Evolutionary conservation across 2,329 filamentous ascomycete genomes (phyloP), one percentile per base, ranked within the genome.

Genomic region (Monascus ruber): DNA sequence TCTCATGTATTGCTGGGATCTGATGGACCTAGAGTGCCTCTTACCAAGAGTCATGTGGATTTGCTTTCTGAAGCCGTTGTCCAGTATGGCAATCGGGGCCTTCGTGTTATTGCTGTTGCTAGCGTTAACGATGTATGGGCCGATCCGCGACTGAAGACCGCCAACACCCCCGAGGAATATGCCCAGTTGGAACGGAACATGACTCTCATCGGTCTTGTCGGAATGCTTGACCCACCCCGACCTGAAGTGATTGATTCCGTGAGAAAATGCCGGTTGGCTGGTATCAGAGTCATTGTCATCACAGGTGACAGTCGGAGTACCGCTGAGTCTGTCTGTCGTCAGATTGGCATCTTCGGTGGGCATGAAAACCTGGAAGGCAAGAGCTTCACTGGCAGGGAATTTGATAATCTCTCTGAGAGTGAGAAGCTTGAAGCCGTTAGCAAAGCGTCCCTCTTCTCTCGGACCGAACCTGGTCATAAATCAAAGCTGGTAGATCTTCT

Each of bases 221-320:
- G 83, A 52, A 98, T 98, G 91, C 74, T 95, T 57, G 91, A 98
- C 60, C 91, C 91, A 52, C 91, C 91, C 54, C 85, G 91, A 31
- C 84, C 86, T 35, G 91, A 98, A 67, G 91, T 96, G 7, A 76
- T 83, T 38, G 74, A 70, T 37, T 91, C 91, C 35, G 93, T 98
- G 53, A 73, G 73, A 56, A 84, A 94, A 63, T 98, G 91, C 67
- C 85, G 82, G 63, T 80, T 85, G 46, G 91, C 91, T 50, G 91
- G 91, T 51, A 96, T 98, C 53, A 83, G 91, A 45, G 86, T 98
- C 36, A 86, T 98, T 51, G 91, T 98, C 48, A 95, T 98, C 63
- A 98, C 91, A 39, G 91, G 91, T 56, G 91, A 98, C 67, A 98
- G 94, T 69, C 87, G 83, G 59, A 94, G 93, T 69, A 98, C 91